phyloP scores from a whole-genome alignment of 2,329 filamentous ascomycete species.

The Neospermospora avenae region DNA sequence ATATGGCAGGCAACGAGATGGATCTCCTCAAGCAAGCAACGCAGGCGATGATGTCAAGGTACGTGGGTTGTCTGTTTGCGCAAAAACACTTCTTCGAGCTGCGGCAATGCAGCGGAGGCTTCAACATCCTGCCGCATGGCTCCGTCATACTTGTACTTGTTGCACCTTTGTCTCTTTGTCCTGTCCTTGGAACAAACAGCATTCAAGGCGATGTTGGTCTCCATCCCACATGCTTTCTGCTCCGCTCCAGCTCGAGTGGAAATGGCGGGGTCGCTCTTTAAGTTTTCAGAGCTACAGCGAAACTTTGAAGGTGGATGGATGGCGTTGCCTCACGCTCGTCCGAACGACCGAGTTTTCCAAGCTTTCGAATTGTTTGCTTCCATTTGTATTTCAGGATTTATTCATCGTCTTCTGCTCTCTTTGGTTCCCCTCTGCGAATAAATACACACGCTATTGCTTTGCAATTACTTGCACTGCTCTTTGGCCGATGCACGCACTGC shows the following conservation, averaged over 20 bases:
- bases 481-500: not conserved
- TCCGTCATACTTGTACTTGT: not conserved
- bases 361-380: constrained; percentile 14
- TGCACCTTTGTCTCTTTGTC: not conserved
- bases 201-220: not conserved
- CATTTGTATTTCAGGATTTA: not conserved
- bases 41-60: constrained; percentile 37
- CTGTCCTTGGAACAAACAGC: not conserved
- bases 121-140: not conserved
- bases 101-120: not conserved
- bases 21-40: constrained; percentile 37
- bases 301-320: constrained; percentile 10
- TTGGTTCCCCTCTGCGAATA: not conserved
- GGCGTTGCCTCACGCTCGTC: constrained; percentile 16
- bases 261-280: not conserved
- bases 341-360: constrained; percentile 18
- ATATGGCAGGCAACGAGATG: constrained; percentile 33
- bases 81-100: not conserved
- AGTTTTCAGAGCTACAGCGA: not conserved
- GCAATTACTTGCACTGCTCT: not conserved
- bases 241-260: not conserved
- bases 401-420: constrained; percentile 3
- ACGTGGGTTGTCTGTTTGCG: constrained; percentile 19
- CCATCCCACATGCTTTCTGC: not conserved
- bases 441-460: not conserved